These are phyloP conservation scores for Gynochthodes officinalis DNA, from an alignment of 257 asterid genomes.

Conservation along the genomic window DNA sequence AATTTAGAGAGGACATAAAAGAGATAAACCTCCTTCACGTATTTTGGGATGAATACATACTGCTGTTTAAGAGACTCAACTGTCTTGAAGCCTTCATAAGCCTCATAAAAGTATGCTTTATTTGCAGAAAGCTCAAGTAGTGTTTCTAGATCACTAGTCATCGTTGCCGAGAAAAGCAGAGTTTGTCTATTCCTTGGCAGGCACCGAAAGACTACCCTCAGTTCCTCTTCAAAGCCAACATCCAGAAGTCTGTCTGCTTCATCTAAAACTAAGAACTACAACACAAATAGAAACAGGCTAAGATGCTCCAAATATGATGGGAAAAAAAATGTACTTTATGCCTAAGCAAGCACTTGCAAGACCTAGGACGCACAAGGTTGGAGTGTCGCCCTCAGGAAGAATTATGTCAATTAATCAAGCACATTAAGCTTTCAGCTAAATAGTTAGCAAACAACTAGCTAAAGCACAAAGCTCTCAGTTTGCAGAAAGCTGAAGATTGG, in stretches of 20 bases:
- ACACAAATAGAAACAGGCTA: slow-evolving; percentile 9
- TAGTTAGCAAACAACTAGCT: not conserved
- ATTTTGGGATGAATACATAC: slow-evolving; percentile 64
- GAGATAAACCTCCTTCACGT: slow-evolving; percentile 84
- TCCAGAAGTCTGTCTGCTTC: slow-evolving; percentile 97
- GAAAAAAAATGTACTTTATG: not conserved
- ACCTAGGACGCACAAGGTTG: too few relatives aligned
- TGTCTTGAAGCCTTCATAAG: slow-evolving; percentile 84
- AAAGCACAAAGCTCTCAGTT: not conserved
- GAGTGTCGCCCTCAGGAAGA: too few relatives aligned
- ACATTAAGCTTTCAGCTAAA: too few relatives aligned
- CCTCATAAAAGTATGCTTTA: slow-evolving; percentile 80
- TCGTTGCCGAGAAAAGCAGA: slow-evolving; percentile 88
- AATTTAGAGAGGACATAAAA: slow-evolving; percentile 57
- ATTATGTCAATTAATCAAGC: too few relatives aligned
- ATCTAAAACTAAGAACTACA: slow-evolving; percentile 92
- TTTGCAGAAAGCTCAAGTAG: slow-evolving; percentile 83
- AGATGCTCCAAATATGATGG: not conserved
- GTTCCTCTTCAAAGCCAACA: slow-evolving; percentile 79
- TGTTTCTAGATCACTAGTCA: slow-evolving; percentile 72
- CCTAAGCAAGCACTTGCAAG: not conserved
- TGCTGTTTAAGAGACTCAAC: slow-evolving; percentile 85
- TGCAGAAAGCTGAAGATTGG: not conserved
- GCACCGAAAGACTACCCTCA: slow-evolving; percentile 76
- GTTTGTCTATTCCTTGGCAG: slow-evolving; percentile 89